phyloP scores from a whole-genome alignment of 495 filamentous ascomycete species.

The Lepidopterella palustris region DNA sequence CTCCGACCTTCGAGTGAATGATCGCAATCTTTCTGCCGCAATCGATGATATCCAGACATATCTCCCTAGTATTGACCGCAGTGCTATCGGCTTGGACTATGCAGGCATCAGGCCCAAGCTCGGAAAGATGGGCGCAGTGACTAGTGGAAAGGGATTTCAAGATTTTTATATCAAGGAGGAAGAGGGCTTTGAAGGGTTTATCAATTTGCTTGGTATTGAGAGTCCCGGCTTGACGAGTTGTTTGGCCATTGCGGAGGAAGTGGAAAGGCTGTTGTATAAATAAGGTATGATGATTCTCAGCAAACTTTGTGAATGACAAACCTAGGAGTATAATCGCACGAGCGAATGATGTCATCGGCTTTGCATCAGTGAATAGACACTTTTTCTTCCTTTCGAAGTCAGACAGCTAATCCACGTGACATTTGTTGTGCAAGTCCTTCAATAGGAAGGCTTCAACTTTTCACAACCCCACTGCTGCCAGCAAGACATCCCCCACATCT shows the following conservation, averaged over 20 bases:
- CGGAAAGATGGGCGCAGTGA: constrained; percentile 50
- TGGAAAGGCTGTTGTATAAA: constrained; percentile 65
- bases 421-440: no score
- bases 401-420: no score
- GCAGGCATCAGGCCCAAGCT: constrained; percentile 88
- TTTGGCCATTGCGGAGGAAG: constrained; percentile 83
- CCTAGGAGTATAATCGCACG: no score
- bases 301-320: no score
- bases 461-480: no score
- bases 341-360: no score
- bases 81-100: constrained; percentile 73
- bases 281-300: constrained; percentile 10
- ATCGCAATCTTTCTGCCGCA: constrained; percentile 57
- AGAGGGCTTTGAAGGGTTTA: constrained; percentile 75
- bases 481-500: no score
- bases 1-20: constrained; percentile 49
- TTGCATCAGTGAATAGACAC: no score
- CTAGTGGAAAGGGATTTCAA: constrained; percentile 55
- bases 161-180: constrained; percentile 84
- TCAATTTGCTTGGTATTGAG: constrained; percentile 91
- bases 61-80: constrained; percentile 62
- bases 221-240: constrained; percentile 88
- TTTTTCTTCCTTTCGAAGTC: no score
- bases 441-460: no score
- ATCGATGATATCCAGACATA: constrained; percentile 70